Conservation (phyloP, 495 filamentous ascomycete species). For the Pyronema omphalodes region DNA sequence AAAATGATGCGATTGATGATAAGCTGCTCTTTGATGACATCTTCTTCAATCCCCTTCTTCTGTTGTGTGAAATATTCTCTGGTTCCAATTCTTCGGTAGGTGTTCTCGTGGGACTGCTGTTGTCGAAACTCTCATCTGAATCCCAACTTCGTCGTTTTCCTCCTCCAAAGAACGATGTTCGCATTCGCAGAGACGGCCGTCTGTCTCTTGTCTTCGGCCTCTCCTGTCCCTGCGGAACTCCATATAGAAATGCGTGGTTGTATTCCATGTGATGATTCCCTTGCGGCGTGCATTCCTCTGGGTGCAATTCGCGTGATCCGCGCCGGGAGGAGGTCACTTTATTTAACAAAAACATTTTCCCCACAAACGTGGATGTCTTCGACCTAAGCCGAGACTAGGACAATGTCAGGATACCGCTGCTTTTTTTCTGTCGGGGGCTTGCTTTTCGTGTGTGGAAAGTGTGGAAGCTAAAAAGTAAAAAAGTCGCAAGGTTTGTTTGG, state of each 20-base stretch:
- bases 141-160: slow-evolving; percentile 18
- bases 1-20: slow-evolving; percentile 4
- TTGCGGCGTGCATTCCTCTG: slow-evolving; percentile 12
- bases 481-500: background rate
- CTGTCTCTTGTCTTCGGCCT: slow-evolving; percentile 12
- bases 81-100: slow-evolving; percentile 7
- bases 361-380: background rate
- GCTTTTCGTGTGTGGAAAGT: background rate
- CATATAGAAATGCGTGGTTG: background rate
- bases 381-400: slow-evolving; percentile 2
- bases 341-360: slow-evolving; percentile 13
- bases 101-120: background rate
- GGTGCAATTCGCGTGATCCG: slow-evolving; percentile 10
- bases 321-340: slow-evolving; percentile 13
- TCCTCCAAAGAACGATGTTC: slow-evolving; percentile 17
- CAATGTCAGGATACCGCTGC: background rate
- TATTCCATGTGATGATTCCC: slow-evolving; percentile 14
- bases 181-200: slow-evolving; percentile 17
- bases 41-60: slow-evolving; percentile 17
- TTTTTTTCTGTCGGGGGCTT: background rate
- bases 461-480: background rate
- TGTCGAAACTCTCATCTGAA: background rate
- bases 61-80: slow-evolving; percentile 9
- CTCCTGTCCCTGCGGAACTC: background rate
- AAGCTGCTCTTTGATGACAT: slow-evolving; percentile 20